Evolutionary conservation across 257 asterid species (phyloP), one percentile per base, ranked within the genome.

Genomic region (Coffea canephora): DNA sequence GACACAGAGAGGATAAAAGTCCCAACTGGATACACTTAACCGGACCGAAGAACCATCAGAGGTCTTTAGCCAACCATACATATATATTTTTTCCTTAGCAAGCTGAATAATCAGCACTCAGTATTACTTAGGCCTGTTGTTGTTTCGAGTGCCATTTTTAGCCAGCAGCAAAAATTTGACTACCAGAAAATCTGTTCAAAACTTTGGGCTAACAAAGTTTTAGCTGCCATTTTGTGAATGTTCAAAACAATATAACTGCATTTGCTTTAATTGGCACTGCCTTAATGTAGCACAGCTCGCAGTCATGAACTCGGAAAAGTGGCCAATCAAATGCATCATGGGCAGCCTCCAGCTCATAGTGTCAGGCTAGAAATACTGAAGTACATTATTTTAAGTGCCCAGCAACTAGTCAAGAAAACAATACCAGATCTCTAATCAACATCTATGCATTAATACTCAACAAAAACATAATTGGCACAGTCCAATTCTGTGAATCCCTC

Each of bases 201-300:
- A 54, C 2, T 55, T 8, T 54, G 59, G 68, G 52, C 3, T 46
- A 46, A 48, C 6, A 34, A 59, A 39, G 21, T 34, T 18, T 74
- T 74, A 21, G 50, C 43, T 18, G 52, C 67, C 77, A 54, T 54
- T 36, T 41, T 43, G 45, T 61, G 45, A 61, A 59, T 61, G 59
- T 75, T 34, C 43, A 75, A 75, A 41, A 57, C n/a, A 45, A 75
- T n/a, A 61, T 11, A 75, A 75, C 31, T 55, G 21, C 34, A 19
- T 69, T 46, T 41, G 27, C 54, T 69, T 69, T 69, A 11, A 54
- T 73, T 8, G 31, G 77, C 48, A 73, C 49, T 54, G 12, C n/a
- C n/a, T 54, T 5, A 36, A 18, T 7, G 67, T 41, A 31, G 49
- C 23, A 74, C 57, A 31, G 9, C 36, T 43, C 49, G 1, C 8